Base-by-base conservation (phyloP, 2,329 filamentous ascomycete genomes). In the Graphium sp. region DNA sequence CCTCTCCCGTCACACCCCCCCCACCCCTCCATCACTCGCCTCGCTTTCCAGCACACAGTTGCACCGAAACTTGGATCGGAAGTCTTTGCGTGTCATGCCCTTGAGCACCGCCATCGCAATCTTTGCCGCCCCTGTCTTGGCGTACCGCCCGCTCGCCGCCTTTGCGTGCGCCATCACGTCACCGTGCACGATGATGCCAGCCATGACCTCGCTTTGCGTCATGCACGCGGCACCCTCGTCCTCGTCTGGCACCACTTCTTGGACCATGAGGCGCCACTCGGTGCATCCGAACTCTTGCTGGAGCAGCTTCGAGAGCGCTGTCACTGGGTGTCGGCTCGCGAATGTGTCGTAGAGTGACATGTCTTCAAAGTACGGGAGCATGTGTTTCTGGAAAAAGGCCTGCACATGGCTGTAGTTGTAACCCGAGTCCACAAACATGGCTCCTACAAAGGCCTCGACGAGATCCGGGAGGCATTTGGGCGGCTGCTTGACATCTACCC, bases 261-360 rank as follows among this genome's bases (percentile, higher is more conserved):
- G 54, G 8, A 59, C 53, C 36, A 66, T 55, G 27, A 75, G 46
- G 7, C 70, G 59, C 60, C 64, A 71, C 30, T 57, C 47, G 3
- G 33, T 52, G 47, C 87, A 94, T 17, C 62, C 66, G 34, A 83
- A 74, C 8, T 68, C 60, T 8, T 62, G 57, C 7, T 66, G 57
- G 34, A 94, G 56, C 34, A 69, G 58, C 24, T 70, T 69, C 22
- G 69, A 58, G 1, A 93, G 60, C 23, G 68, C 69, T 0, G 80
- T 92, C 4, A 80, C 76, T 0, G 87, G 87, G 39, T 95, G 85
- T 19, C 79, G 79, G 41, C 77, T 82, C 2, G 83, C 84, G 47
- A 81, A 94, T 1, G 69, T 70, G 47, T 95, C 84, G 48, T 93
- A 94, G 22, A 89, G 63, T 4, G 62, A 57, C 74, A 95, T 93